A percentile compares a stretch with the other conserved stretches of the same genome.
Conservation (phyloP, 805 yeast species). For the Peterozyma xylosa region DNA sequence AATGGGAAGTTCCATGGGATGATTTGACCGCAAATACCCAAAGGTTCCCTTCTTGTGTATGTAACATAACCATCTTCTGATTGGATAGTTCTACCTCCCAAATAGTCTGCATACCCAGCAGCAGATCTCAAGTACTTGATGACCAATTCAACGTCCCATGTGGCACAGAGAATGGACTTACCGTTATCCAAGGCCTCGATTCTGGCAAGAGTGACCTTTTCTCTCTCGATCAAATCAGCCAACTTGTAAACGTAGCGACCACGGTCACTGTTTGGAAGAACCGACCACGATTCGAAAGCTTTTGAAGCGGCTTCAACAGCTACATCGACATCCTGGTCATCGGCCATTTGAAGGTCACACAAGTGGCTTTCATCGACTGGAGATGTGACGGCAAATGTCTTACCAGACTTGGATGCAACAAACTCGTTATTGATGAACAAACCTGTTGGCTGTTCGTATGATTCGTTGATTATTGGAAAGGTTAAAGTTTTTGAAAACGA, state of each 20-base stretch:
- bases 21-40: conserved; percentile 77
- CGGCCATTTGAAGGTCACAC: conserved; percentile 43
- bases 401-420: conserved; percentile 37
- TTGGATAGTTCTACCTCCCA: conserved; percentile 55
- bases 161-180: conserved; percentile 57
- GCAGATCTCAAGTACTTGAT: conserved; percentile 60
- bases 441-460: conserved; percentile 48
- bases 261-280: conserved; percentile 49
- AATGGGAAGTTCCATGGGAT: conserved; percentile 84
- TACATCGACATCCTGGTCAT: conserved; percentile 54
- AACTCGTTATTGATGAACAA: conserved; percentile 52
- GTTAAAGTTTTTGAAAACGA: conserved; percentile 19
- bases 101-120: conserved; percentile 67
- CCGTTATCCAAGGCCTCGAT: conserved; percentile 75
- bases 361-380: conserved; percentile 48
- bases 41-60: conserved; percentile 64
- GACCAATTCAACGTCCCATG: conserved; percentile 58
- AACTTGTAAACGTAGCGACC: conserved; percentile 45
- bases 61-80: conserved; percentile 57
- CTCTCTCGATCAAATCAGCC: conserved; percentile 62
- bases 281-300: conserved; percentile 57
- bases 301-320: conserved; percentile 63
- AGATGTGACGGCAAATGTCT: conserved; percentile 40
- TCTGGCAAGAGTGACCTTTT: conserved; percentile 53
- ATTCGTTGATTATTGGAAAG: conserved; percentile 24